Percentiles rank a stretch among this genome's conserved stretches.
Evolutionary conservation across 2,329 filamentous ascomycete species (phyloP).

Genomic region (Dactylellina cionopaga): DNA sequence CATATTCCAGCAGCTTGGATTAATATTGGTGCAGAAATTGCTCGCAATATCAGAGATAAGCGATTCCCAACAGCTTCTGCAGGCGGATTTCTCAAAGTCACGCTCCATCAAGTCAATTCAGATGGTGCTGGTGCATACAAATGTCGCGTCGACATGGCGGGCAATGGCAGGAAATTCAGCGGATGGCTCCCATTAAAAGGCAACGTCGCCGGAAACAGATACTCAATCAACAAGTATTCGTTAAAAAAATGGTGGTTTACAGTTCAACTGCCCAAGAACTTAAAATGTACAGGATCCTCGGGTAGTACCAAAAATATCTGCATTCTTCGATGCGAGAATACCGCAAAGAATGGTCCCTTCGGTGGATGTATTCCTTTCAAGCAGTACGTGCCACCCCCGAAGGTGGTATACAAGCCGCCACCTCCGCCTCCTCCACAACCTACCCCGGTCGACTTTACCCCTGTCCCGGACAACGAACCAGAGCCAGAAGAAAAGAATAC

Average conservation of each 20-base stretch:
- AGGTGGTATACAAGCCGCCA: not conserved
- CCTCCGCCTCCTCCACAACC: not conserved
- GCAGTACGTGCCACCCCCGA: not conserved
- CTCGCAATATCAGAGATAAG: not conserved
- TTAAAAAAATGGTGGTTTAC: not conserved
- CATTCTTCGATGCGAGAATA: not conserved
- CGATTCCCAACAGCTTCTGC: not conserved
- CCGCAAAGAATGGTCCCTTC: not conserved
- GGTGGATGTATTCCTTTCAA: constrained; percentile 17
- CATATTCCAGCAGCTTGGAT: not conserved
- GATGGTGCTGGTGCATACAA: constrained; percentile 11
- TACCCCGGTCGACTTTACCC: no score
- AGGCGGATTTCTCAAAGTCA: not conserved
- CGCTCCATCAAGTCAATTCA: not conserved
- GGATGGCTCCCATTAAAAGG: not conserved
- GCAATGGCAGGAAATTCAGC: not conserved
- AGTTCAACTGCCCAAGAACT: not conserved
- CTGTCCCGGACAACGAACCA: no score
- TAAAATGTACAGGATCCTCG: not conserved
- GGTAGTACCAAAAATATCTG: not conserved
- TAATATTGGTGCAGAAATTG: not conserved
- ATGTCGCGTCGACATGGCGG: not conserved
- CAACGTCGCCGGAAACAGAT: constrained; percentile 1
- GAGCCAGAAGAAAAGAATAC: no score
- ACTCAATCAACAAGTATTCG: not conserved